Base-by-base conservation (phyloP, 352 stramenopile genomes). In the Vaucheria bursata region DNA sequence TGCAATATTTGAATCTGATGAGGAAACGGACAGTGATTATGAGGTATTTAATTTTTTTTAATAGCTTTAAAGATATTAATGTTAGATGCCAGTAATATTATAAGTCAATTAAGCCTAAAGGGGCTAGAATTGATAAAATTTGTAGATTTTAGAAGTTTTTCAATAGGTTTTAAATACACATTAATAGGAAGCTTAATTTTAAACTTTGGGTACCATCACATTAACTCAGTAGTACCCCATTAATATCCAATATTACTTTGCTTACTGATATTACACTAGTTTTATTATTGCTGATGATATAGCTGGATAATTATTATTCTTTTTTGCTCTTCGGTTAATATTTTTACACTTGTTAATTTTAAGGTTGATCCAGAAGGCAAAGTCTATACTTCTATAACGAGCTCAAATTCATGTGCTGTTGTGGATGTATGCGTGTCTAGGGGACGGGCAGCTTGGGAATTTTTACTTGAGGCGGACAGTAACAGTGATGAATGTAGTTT, bases 401-500 rank as follows among this genome's bases (percentile, higher is more conserved):
- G 74, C 7, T 79, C 76, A 71, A 86, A 86, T 53, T 79, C 74
- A 29, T 81, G 81, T 52, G 81, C 79, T 38, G 33, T 83, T 36
- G 69, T 85, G 34, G 68, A 84, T 6, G 65, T 78, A 31, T 76
- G 80, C 1, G 71, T 84, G 18, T 80, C 78, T 34, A 36, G 69
- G 33, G 82, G 82, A 7, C 71, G 65, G 29, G 79, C 82, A 36
- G 74, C 75, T 34, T 86, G 80, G 80, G 82, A 86, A 31, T 86
- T 86, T 49, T 70, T 78, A 3, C 71, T 86, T 65, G 69, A 86
- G 59, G 59, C 53, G 12, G 82, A 86, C 71, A 83, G 37, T 34
- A 40, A 69, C 8, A 91, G 94, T 66, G 91, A 96, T 49, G 91
- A 96, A 78, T 94, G 93, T 89, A 95, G 89, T 39, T 94, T 91